Evolutionary conservation across 1,139 yeast genomes (phyloP).

Genomic region (Eremothecium gossypii): DNA sequence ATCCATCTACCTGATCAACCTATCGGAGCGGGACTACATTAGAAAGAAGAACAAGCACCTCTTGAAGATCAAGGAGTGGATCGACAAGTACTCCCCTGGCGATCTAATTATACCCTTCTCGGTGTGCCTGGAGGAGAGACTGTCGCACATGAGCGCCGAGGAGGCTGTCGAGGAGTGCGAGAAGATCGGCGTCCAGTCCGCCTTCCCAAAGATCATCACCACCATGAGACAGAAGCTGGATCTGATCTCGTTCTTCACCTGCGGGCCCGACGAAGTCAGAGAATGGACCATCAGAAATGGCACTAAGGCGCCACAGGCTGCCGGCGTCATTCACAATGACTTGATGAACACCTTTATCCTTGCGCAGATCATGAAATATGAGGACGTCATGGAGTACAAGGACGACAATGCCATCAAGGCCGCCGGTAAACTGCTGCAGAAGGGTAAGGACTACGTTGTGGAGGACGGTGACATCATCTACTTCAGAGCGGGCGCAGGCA

Average conservation of each 20-base stretch:
- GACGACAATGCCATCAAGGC: constrained; percentile 84
- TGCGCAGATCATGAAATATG: constrained; percentile 78
- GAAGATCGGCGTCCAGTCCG: constrained; percentile 73
- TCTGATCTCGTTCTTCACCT: constrained; percentile 74
- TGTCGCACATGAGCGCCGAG: constrained; percentile 82
- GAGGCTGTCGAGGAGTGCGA: constrained; percentile 89
- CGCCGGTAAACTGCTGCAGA: constrained; percentile 83
- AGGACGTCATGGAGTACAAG: constrained; percentile 71
- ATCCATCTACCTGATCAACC: constrained; percentile 85
- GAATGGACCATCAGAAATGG: constrained; percentile 85
- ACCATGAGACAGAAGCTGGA: constrained; percentile 78
- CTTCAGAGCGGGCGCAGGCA: constrained; percentile 96
- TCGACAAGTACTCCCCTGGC: constrained; percentile 88
- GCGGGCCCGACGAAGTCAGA: constrained; percentile 81
- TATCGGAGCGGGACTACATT: constrained; percentile 87
- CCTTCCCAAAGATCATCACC: constrained; percentile 79
- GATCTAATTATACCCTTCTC: constrained; percentile 91
- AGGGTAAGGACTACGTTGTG: constrained; percentile 96
- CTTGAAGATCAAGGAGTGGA: constrained; percentile 91
- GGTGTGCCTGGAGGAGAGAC: constrained; percentile 85
- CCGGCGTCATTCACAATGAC: constrained; percentile 79
- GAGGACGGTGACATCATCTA: constrained; percentile 87
- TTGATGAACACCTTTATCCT: constrained; percentile 67
- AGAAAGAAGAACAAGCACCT: constrained; percentile 97
- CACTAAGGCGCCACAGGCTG: constrained; percentile 82